Base-by-base conservation (phyloP, 345 rosid genomes). In the Raphanus raphanistrum region DNA sequence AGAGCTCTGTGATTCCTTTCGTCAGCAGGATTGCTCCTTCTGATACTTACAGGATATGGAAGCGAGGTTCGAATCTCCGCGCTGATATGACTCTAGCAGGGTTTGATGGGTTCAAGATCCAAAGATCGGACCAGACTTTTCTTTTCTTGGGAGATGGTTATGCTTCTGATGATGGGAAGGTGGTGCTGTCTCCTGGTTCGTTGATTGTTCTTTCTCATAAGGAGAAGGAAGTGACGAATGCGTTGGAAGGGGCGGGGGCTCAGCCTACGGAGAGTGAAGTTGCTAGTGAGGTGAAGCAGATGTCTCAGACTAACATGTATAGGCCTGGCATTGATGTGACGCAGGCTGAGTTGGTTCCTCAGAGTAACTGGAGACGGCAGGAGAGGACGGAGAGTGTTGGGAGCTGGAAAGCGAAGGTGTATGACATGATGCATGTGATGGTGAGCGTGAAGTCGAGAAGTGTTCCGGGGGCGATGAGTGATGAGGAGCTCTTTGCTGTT, bases 241-340 rank as follows among this genome's bases (percentile, higher is more conserved):
- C 99, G 58, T 81, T 93, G 86, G 99, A 96, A 81, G 98, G 98
- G 73, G 99, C 97, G 45, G 98, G 99, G 63, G 84, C 91, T 4
- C 96, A 87, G 78, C 97, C 97, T 3, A 92, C 97, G 10, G 97
- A 96, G 73, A 86, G 96, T 15, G 98, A 93, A 83, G 96, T 96
- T 77, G 88, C 96, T 72, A 90, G 90, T 76, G 98, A 96, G 81
- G 99, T 96, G 70, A 85, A 93, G 43, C 73, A 88, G 81, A 92
- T 96, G 99, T 96, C 98, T 64, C 94, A 96, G 85, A 96, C 99
- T 75, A 93, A 91, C 61, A 96, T 93, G 97, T 96, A 89, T 79
- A 89, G 99, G 79, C 99, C 99, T 25, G 97, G 99, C n/a, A 93
- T 96, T 63, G 97, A 96, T 82, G 99, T 96, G 16, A 91, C 98